Base-by-base conservation (phyloP, 352 stramenopile genomes). In the Phytophthora chlamydospora region DNA sequence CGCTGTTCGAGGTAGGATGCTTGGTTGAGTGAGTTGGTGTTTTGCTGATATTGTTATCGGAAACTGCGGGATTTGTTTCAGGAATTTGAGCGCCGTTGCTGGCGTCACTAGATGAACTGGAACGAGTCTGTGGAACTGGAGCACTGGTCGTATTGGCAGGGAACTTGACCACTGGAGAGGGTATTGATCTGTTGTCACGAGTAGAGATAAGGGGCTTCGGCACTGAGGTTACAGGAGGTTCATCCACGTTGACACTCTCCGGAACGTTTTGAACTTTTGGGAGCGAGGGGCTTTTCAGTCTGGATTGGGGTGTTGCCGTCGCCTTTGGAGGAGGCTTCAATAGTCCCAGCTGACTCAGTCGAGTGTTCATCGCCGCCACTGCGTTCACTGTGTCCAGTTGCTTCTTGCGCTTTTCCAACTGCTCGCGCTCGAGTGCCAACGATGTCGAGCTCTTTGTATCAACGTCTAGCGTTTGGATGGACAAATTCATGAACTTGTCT, bases 351-450 rank as follows among this genome's bases (percentile, higher is more conserved):
- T 90, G 78, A 24, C 69, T 78, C 9, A 94, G 52, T 24, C 75
- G 80, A 2, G 58, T 78, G 59, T 92, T 91, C 85, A 94, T 94
- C 13, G 77, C 71, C 2, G 76, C 78, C 3, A 94, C 83, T 2
- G 85, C 85, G 56, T 91, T 88, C 8, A 71, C 85, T 13, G 85
- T 94, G 21, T 92, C 78, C 5, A 83, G 49, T 46, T 93, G 85
- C 39, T 87, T 91, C 36, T 83, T 82, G 2, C 80, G 62, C 51
- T 90, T 90, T 10, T 89, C 76, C 12, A 90, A 58, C 24, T 89
- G 78, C 27, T 94, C 81, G 6, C 85, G 78, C 56, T 91, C 85
- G 5, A 90, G 46, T 2, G 78, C 83, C 6, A 92, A 57, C 0
- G 83, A 88, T 16, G 51, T 76, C 31, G 69, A 69, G 5, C 17